Evolutionary conservation across 441 rosid genomes (phyloP), one percentile per base, ranked within the genome.

Genomic region (Populus hybrid): DNA sequence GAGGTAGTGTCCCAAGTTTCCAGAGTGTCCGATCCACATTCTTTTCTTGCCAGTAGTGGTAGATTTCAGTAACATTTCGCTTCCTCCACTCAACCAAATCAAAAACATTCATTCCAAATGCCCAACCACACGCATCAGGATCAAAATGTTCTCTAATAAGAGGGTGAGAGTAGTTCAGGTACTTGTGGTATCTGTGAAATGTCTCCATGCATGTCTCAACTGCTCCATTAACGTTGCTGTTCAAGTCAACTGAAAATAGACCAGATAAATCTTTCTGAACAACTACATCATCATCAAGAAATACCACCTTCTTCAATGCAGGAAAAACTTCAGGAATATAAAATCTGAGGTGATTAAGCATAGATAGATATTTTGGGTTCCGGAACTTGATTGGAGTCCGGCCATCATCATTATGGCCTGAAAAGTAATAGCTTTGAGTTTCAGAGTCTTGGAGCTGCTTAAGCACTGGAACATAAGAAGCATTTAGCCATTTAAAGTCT

Each of bases 61-160:
- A 91, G 77, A 91, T 87, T 50, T 89, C 87, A 2, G 98, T 94
- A n/a, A 93, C 97, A 20, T 95, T 93, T 81, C 92, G 86, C 83
- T 80, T 88, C 80, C 98, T 90, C 99, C 99, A 96, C 73, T 88
- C 92, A 20, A 89, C 95, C 67, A 96, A 84, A 84, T 96, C 98
- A 63, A 96, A 94, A 42, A 96, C 85, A 38, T 94, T 94, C 98
- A 94, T 96, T 82, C 99, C 99, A 72, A 92, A 93, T 5, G 99
- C 99, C 99, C 98, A 94, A 6, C 97, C 99, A 32, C 99, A 95
- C 0, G 99, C 99, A 72, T 96, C 94, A 9, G 97, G 99, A 79
- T 94, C 97, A 30, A 96, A 96, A 82, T 90, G 92, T 11, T 89
- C 87, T 28, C 97, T 83, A 50, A 95, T 91, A 20, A 95, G 91